phyloP scores from a whole-genome alignment of 129 eudicot genomes.

The Helichrysum umbraculigerum region DNA sequence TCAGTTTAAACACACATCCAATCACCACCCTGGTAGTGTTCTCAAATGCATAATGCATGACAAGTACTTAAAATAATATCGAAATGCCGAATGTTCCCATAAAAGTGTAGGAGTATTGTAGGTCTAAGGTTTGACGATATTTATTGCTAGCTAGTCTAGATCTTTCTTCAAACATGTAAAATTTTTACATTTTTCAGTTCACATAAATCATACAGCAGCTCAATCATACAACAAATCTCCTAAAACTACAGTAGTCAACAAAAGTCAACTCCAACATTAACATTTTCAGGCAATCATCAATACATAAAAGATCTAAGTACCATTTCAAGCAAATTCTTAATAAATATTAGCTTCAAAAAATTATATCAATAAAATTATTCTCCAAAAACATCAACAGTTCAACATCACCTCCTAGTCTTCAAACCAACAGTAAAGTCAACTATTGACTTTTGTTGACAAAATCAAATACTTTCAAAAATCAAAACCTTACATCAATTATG shows the following conservation, averaged over 20 bases:
- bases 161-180: conserved; percentile 7
- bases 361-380: conserved; percentile 7
- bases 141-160: background rate
- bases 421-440: conserved; percentile 31
- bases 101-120: background rate
- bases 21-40: conserved; percentile 1
- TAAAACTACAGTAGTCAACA: conserved; percentile 3
- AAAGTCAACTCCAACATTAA: conserved; percentile 35
- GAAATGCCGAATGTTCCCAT: background rate
- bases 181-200: background rate
- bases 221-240: background rate
- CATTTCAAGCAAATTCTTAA: background rate
- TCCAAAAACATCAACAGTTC: conserved; percentile 1
- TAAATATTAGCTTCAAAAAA: background rate
- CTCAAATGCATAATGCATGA: conserved; percentile 2
- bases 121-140: background rate
- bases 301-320: background rate
- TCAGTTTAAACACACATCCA: background rate
- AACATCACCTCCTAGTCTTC: background rate
- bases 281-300: conserved; percentile 17
- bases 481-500: background rate
- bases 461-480: background rate
- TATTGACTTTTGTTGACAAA: conserved; percentile 22
- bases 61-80: background rate
- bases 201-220: background rate